These are phyloP conservation scores for Torulaspora delbrueckii DNA, from an alignment of 805 yeast species.

Conservation along the genomic window DNA sequence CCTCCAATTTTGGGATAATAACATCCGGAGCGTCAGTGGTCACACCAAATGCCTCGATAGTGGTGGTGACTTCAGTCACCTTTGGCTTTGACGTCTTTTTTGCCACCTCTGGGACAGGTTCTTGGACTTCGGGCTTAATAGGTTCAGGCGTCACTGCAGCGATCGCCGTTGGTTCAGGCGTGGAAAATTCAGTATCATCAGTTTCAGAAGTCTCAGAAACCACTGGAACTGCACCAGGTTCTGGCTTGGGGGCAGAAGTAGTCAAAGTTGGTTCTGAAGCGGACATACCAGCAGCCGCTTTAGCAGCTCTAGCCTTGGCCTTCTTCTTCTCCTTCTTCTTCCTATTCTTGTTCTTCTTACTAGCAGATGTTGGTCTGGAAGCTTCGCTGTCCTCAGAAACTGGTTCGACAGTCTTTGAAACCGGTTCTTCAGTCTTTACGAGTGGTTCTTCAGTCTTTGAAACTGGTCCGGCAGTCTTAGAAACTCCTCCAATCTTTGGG, in stretches of 20 bases:
- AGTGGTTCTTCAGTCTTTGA: neutral
- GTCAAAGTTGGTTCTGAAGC: conserved; percentile 4
- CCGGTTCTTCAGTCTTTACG: neutral
- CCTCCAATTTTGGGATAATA: neutral
- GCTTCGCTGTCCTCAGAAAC: neutral
- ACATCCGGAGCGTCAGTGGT: neutral
- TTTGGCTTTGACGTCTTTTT: neutral
- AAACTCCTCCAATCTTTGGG: neutral
- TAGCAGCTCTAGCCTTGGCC: neutral
- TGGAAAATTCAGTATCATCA: conserved; percentile 3
- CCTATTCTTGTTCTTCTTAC: neutral
- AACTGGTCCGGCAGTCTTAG: neutral
- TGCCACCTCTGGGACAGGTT: neutral
- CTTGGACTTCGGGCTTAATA: neutral
- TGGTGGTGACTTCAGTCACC: neutral
- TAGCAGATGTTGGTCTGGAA: neutral
- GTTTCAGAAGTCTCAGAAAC: conserved; percentile 5
- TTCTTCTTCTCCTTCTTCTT: neutral
- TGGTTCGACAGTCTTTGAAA: neutral
- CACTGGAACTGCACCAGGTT: conserved; percentile 15
- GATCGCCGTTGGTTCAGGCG: neutral
- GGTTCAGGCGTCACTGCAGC: neutral
- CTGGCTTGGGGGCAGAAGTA: conserved; percentile 19
- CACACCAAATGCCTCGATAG: neutral
- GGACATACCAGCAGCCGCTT: neutral